Evolutionary conservation across 495 filamentous ascomycete species (phyloP).

Genomic region (Penicillium lagena): DNA sequence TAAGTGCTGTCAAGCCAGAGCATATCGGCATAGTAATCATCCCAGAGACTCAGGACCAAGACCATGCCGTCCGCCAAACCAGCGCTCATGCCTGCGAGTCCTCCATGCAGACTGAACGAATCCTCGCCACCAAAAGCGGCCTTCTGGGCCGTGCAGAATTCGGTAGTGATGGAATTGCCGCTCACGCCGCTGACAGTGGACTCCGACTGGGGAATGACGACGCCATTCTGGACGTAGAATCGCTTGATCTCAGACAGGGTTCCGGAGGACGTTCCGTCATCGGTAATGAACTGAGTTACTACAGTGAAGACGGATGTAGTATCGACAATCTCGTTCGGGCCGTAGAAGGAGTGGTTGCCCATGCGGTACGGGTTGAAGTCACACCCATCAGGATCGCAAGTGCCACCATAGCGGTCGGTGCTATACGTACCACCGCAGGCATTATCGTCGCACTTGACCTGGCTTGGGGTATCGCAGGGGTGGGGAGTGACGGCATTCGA

Average conservation of each 20-base stretch:
- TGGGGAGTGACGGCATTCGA: constrained; percentile 55
- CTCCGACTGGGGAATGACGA: constrained; percentile 51
- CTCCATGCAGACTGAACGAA: constrained; percentile 32
- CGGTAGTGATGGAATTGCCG: constrained; percentile 42
- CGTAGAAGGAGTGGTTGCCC: constrained; percentile 58
- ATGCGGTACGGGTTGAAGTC: constrained; percentile 69
- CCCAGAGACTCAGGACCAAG: constrained; percentile 74
- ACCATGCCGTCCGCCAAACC: constrained; percentile 58
- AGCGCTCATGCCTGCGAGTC: constrained; percentile 49
- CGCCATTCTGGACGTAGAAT: constrained; percentile 63
- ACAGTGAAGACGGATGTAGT: constrained; percentile 57
- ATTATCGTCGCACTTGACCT: constrained; percentile 50
- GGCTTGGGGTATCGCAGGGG: constrained; percentile 47
- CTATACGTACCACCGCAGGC: constrained; percentile 46
- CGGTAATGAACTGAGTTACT: constrained; percentile 60
- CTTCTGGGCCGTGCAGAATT: no score
- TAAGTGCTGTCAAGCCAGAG: constrained; percentile 78
- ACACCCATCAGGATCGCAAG: constrained; percentile 69
- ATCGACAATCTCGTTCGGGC: constrained; percentile 51
- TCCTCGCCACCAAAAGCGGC: no score
- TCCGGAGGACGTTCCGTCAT: constrained; percentile 44
- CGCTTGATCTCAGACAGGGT: constrained; percentile 56
- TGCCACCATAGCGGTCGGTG: constrained; percentile 32
- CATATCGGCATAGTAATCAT: constrained; percentile 73
- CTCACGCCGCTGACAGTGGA: constrained; percentile 39